These are phyloP conservation scores for Sphaerulina populicola DNA, from an alignment of 2,329 filamentous ascomycete genomes.

Conservation along the genomic window DNA sequence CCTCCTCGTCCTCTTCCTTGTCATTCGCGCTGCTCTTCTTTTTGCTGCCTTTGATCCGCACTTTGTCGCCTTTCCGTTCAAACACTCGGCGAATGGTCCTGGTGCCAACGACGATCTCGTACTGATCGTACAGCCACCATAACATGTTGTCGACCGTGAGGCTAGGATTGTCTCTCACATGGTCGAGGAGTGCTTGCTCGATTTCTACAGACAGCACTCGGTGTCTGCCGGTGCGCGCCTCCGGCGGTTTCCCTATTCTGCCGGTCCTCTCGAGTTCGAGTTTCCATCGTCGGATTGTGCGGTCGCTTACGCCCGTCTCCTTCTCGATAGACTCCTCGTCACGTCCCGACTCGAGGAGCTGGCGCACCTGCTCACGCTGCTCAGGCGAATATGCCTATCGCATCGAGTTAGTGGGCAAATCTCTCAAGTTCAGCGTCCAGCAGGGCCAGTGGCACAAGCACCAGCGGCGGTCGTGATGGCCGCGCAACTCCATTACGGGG, in stretches of 20 bases:
- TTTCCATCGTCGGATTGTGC: conserved; percentile 31
- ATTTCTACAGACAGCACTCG: conserved; percentile 32
- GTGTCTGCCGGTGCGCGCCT: conserved; percentile 32
- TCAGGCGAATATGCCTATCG: conserved; percentile 22
- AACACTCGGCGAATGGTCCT: conserved; percentile 34
- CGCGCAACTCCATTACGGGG: background rate
- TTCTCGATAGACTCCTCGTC: conserved; percentile 34
- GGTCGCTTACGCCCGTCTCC: conserved; percentile 33
- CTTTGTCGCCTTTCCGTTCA: conserved; percentile 32
- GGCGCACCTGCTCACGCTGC: conserved; percentile 24
- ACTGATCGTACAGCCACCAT: conserved; percentile 34
- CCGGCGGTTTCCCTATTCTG: conserved; percentile 33
- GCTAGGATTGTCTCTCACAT: conserved; percentile 31
- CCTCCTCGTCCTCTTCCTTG: conserved; percentile 18
- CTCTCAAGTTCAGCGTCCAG: background rate
- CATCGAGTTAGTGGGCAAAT: background rate
- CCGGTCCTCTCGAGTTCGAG: conserved; percentile 34
- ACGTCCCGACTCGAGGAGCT: conserved; percentile 29
- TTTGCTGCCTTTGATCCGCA: conserved; percentile 16
- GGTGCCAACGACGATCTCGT: conserved; percentile 33
- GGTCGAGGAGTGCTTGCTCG: conserved; percentile 31
- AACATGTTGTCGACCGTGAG: conserved; percentile 35
- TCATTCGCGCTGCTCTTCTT: conserved; percentile 19
- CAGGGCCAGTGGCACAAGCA: background rate
- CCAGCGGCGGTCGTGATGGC: background rate